These are phyloP conservation scores for Ilyonectria robusta DNA, from an alignment of 2,329 filamentous ascomycete genomes.

Conservation along the genomic window DNA sequence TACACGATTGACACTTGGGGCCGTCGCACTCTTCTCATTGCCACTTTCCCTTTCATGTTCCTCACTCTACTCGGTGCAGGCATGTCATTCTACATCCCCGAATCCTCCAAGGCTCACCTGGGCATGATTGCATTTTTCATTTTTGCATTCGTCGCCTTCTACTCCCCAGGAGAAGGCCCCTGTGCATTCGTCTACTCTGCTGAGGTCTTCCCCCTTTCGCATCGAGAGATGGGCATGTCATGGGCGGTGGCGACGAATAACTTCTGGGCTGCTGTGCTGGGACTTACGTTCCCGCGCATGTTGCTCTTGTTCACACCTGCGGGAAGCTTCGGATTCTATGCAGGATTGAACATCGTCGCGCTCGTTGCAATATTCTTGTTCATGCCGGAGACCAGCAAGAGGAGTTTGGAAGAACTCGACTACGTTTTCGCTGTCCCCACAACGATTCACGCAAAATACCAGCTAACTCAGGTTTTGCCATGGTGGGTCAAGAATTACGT, in stretches of 20 bases:
- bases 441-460: constrained; percentile 8
- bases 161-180: constrained; percentile 67
- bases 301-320: constrained; percentile 40
- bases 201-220: constrained; percentile 76
- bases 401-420: constrained; percentile 60
- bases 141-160: constrained; percentile 48
- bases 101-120: constrained; percentile 19
- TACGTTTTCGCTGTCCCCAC: constrained; percentile 20
- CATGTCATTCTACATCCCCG: constrained; percentile 41
- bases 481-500: constrained; percentile 15
- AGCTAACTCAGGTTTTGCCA: constrained; percentile 1
- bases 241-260: constrained; percentile 66
- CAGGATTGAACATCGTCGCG: constrained; percentile 61
- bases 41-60: not conserved
- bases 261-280: constrained; percentile 62
- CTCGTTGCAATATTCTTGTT: constrained; percentile 64
- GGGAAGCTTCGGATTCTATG: constrained; percentile 56
- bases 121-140: constrained; percentile 44
- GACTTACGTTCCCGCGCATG: constrained; percentile 68
- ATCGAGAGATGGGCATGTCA: constrained; percentile 77
- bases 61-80: constrained; percentile 38
- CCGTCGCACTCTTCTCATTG: constrained; percentile 33
- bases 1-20: constrained; percentile 51
- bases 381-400: constrained; percentile 64
- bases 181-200: constrained; percentile 76